Base-by-base conservation (phyloP, 1,284 basidiomycete genomes). In the Pseudozyma sp. region DNA sequence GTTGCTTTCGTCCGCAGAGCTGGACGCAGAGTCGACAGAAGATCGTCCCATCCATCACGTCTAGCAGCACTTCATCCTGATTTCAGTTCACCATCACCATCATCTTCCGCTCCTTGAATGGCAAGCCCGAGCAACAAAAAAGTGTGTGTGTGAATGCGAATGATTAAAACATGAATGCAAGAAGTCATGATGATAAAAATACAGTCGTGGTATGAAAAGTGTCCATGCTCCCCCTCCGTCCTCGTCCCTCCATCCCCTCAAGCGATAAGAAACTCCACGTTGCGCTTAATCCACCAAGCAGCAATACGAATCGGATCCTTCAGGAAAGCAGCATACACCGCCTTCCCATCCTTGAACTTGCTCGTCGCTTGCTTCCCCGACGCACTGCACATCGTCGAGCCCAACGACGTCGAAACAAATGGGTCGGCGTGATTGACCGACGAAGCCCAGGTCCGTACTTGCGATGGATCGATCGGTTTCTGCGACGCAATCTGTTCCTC, bases 401-500 rank as follows among this genome's bases (percentile, higher is more conserved):
- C 58, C 13, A 62, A 19, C 11, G 49, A 49, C 3, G 51, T 42
- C 12, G 52, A 36, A n/a, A 65, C 55, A 25, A 76, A 71, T 18
- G 74, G 74, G 43, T 76, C 74, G 3, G 57, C 49, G 12, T 69
- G 48, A 19, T 62, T 70, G 49, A 76, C 53, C 31, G 66, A 69
- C 13, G 38, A 51, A 1, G 74, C 74, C 76, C 76, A 77, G 51
- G 55, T 70, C 5, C 76, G 53, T 9, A 77, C 63, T 40, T 68
- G 52, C 11, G 36, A 36, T 1, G 63, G 42, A 18, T 65, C 64
- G 52, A 79, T 58, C 6, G 75, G 66, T 19, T 58, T 72, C 49
- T 85, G 84, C 34, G 57, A 47, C 14, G 67, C 55, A 25, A 86
- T 78, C 70, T 86, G 77, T 8, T 77, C 70, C 43, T 67, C 70